phyloP scores from a whole-genome alignment of 2,329 filamentous ascomycete genomes.

The Colletotrichum eremochloae region DNA sequence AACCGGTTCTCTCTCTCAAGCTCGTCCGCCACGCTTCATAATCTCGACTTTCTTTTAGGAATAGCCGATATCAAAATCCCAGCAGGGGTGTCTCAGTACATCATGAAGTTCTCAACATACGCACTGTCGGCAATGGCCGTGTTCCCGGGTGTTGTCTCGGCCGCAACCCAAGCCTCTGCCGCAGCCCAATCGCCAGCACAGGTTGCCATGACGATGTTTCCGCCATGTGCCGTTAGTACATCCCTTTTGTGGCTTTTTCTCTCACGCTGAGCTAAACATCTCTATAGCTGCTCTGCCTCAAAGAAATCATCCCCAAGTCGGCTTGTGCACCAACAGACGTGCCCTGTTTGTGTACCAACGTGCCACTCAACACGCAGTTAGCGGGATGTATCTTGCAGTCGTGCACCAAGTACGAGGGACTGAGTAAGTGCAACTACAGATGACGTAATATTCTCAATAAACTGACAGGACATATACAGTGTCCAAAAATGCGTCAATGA shows the following conservation, averaged over 20 bases:
- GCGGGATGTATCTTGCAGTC: background rate
- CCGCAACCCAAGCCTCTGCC: background rate
- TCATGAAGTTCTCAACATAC: background rate
- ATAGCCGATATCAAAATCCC: background rate
- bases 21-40: no score
- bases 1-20: background rate
- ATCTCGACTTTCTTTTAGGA: background rate
- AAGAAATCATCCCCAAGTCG: background rate
- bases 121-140: background rate
- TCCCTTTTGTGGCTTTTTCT: background rate
- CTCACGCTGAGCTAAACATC: background rate
- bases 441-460: no score
- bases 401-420: background rate
- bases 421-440: background rate
- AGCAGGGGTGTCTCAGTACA: background rate
- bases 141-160: background rate
- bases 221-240: background rate
- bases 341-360: conserved; percentile 1
- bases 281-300: background rate
- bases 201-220: background rate
- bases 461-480: background rate
- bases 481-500: conserved; percentile 42
- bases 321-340: background rate
- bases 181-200: background rate
- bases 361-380: background rate